Evolutionary conservation across 306 rosid species (phyloP), one percentile per base, ranked within the genome.

Genomic region (Cicer judaicum): DNA sequence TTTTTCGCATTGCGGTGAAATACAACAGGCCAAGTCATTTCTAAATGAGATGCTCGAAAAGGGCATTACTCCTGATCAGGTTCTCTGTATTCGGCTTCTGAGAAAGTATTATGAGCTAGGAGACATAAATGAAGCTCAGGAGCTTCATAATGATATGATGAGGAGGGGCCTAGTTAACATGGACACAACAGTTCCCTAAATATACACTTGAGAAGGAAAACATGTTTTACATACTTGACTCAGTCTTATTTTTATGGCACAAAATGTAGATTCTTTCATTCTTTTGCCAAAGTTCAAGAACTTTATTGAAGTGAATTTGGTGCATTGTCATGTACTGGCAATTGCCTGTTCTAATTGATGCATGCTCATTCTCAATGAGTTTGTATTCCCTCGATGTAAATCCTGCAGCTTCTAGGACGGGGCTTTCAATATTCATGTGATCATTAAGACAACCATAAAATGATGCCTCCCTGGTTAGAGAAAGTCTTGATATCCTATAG

Each of bases 41-140:
- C 79, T 94, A n/a, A 68, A 88, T 43, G 97, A 94, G 85, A 94
- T 94, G 98, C 79, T 90, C 43, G 81, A 36, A 74, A 92, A 91
- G 79, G 89, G 81, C 67, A 84, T 94, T 34, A 69, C 78, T 76
- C 98, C 97, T 39, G 96, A 94, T 43, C 89, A 90, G 70, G 76
- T 91, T 82, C 90, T 94, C 36, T 88, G 93, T 72, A 61, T 85
- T 72, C 10, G 57, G 82, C 85, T 94, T 56, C 56, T 94, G 81
- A 88, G 80, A 65, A 89, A 84, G 72, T 88, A 83, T 87, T 84
- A 78, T 70, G 85, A 91, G 83, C 74, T 80, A 12, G 98, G 97
- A 64, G 79, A 84, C 70, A 59, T 81, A 67, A 83, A 78, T 78
- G 96, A 90, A 85, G 97, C 97, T 63, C 65, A 57, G 62, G 78